Evolutionary conservation across 495 filamentous ascomycete genomes (phyloP), one percentile per base, ranked within the genome.

Genomic region (Aspergillus affinis): DNA sequence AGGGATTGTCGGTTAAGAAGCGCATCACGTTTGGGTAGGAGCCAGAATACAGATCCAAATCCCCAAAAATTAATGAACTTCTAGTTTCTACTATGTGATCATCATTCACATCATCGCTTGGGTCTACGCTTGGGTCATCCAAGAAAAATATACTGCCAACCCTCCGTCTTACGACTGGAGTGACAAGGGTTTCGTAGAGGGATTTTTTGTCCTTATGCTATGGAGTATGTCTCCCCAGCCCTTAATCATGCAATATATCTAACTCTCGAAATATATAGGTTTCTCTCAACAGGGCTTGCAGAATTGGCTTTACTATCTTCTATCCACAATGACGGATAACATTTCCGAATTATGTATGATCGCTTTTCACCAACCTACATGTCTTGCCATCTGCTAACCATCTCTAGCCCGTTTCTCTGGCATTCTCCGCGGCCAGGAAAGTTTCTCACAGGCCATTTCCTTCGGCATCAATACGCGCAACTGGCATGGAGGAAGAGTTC

Each of bases 361-460:
- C 53, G 60, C 46, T 46, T 52, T 18, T 30, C 62, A 6, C 23
- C 23, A 26, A 26, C 23, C 4, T 26, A 26, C 23, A 4, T 26
- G 23, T 61, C 41, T 58, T 65, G 21, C 47, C 27, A 0, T 59
- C 60, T 47, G 49, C 55, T 9, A 27, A 61, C 4, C 55, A 52
- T 56, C 67, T 54, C 61, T 71, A 62, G 80, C 86, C 32, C 79
- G 86, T 19, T 76, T 83, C 36, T 78, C 84, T 0, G 84, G 82
- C 21, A 75, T 87, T 45, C 72, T 88, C 6, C 75, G 85, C 49
- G 85, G 83, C 1, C 85, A 83, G 2, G 84, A 87, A 61, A 84
- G 82, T 45, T 85, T 84, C 27, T 81, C 81, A 60, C 81, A 87
- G 65, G 86, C 86, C 6, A 64, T 88, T 3, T 84, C 82, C 19